These are phyloP conservation scores for Hyphopichia khmerensis DNA, from an alignment of 1,139 yeast genomes.

Conservation along the genomic window DNA sequence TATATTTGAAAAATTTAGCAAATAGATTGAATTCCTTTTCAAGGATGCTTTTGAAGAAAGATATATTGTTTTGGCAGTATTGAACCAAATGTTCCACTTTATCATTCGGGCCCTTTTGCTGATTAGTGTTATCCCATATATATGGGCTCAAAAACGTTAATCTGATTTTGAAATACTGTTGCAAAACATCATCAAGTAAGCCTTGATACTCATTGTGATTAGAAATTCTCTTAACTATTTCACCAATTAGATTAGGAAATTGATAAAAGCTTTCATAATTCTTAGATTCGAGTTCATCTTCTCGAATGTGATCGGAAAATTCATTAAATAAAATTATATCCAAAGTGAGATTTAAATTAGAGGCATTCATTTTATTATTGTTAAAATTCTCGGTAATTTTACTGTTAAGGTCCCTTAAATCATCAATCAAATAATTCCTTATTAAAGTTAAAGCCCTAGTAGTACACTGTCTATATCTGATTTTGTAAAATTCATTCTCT, in stretches of 20 bases:
- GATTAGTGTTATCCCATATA: conserved; percentile 35
- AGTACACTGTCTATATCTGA: conserved; percentile 81
- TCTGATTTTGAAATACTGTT: conserved; percentile 61
- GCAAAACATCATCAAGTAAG: conserved; percentile 62
- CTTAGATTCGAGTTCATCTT: conserved; percentile 14
- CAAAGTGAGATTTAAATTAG: conserved; percentile 14
- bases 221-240: conserved; percentile 50
- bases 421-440: conserved; percentile 60
- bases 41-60: conserved; percentile 57
- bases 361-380: not conserved
- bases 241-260: conserved; percentile 46
- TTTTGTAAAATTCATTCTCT: conserved; percentile 69
- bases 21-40: conserved; percentile 64
- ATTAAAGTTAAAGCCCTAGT: conserved; percentile 78
- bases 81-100: conserved; percentile 41
- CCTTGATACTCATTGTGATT: conserved; percentile 63
- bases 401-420: conserved; percentile 47
- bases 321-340: conserved; percentile 55
- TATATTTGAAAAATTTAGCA: conserved; percentile 43
- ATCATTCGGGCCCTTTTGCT: conserved; percentile 17
- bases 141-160: conserved; percentile 43
- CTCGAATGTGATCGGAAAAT: conserved; percentile 29
- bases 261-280: conserved; percentile 16
- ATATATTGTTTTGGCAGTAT: conserved; percentile 57
- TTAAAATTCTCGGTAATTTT: conserved; percentile 35